A percentile compares a stretch with the other conserved stretches of the same genome.
Evolutionary conservation across 106 monocot species (phyloP).

Genomic region (Platanthera zijinensis): DNA sequence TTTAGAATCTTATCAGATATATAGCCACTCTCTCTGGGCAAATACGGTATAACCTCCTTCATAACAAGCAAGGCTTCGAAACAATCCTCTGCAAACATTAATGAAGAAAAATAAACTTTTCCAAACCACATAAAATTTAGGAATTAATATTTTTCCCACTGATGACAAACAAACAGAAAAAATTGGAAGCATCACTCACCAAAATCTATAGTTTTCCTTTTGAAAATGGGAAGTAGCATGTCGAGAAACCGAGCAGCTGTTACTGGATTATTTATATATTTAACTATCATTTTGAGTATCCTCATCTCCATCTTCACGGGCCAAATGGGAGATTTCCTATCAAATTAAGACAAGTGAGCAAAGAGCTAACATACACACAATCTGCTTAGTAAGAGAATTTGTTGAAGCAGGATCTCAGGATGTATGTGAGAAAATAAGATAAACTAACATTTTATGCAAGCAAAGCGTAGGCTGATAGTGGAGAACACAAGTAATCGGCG

Average conservation of each 20-base stretch:
- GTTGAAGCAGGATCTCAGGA: background rate
- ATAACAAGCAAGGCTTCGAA: slow-evolving; percentile 40
- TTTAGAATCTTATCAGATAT: slow-evolving; percentile 43
- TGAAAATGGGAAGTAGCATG: slow-evolving; percentile 63
- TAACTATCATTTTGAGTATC: slow-evolving; percentile 61
- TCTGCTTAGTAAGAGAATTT: background rate
- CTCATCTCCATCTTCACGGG: slow-evolving; percentile 50
- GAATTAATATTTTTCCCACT: background rate
- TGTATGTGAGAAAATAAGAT: background rate
- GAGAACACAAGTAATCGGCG: background rate
- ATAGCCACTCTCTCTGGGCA: slow-evolving; percentile 6
- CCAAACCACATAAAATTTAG: background rate
- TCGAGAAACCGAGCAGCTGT: slow-evolving; percentile 51
- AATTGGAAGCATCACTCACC: slow-evolving; percentile 27
- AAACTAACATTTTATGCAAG: background rate
- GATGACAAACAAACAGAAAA: background rate
- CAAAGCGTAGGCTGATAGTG: background rate
- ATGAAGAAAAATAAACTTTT: slow-evolving; percentile 4
- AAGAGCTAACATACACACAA: background rate
- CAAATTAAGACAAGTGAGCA: slow-evolving; percentile 13
- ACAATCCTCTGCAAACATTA: slow-evolving; percentile 52
- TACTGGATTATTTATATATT: slow-evolving; percentile 41
- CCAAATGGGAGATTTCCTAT: slow-evolving; percentile 44
- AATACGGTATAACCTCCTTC: slow-evolving; percentile 41
- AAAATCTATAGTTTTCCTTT: slow-evolving; percentile 43